Evolutionary conservation across 2,329 filamentous ascomycete genomes (phyloP).

Genomic region (Canariomyces notabilis): DNA sequence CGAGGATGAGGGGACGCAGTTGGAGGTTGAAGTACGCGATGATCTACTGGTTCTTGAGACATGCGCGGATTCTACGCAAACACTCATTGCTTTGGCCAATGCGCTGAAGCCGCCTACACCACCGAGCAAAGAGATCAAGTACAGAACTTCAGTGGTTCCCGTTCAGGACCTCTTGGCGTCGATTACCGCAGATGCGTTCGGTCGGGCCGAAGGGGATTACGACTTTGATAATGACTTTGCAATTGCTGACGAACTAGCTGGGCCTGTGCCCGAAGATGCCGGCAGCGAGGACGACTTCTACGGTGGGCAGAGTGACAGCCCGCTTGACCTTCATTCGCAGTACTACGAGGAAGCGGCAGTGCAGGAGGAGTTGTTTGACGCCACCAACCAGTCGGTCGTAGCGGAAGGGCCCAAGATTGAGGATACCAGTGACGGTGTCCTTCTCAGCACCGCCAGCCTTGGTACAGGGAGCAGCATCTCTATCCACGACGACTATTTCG

Average conservation of each 20-base stretch:
- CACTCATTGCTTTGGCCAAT: constrained; percentile 72
- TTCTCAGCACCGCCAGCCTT: constrained; percentile 40
- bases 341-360: constrained; percentile 43
- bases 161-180: constrained; percentile 86
- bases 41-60: constrained; percentile 88
- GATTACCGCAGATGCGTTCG: constrained; percentile 81
- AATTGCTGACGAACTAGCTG: constrained; percentile 44
- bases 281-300: constrained; percentile 27
- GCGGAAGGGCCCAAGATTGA: constrained; percentile 37
- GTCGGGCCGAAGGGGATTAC: constrained; percentile 54
- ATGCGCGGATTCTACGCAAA: constrained; percentile 95
- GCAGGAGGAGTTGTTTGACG: constrained; percentile 46
- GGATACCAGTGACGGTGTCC: constrained; percentile 43
- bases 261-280: constrained; percentile 22
- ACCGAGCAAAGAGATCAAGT: constrained; percentile 77
- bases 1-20: constrained; percentile 55
- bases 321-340: constrained; percentile 39
- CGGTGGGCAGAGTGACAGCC: constrained; percentile 27
- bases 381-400: constrained; percentile 34
- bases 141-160: constrained; percentile 79
- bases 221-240: constrained; percentile 61
- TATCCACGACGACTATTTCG: constrained; percentile 76
- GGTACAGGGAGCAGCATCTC: constrained; percentile 54
- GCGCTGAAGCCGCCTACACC: constrained; percentile 78
- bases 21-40: constrained; percentile 79